These are phyloP conservation scores for Glaciozyma martinii DNA, from an alignment of 768 basidiomycete genomes.

Conservation along the genomic window DNA sequence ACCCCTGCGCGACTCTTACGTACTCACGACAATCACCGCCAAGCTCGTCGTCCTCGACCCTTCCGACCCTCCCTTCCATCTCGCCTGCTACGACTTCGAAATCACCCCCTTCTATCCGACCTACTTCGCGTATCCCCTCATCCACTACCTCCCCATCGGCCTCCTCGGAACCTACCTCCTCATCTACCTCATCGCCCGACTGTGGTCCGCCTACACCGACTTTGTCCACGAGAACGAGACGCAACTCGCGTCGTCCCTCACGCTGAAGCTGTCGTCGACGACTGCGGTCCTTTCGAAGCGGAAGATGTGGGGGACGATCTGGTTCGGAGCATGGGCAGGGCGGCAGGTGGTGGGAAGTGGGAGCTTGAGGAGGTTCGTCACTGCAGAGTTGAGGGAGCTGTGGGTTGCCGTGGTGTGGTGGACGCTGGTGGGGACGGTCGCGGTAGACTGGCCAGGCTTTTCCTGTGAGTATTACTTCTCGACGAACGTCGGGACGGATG, in stretches of 20 bases:
- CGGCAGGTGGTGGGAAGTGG: conserved; percentile 76
- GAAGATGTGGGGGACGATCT: conserved; percentile 75
- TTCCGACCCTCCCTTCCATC: conserved; percentile 54
- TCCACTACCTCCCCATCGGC: conserved; percentile 49
- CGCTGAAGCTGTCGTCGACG: conserved; percentile 24
- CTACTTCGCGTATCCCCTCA: conserved; percentile 44
- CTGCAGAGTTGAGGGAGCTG: conserved; percentile 84
- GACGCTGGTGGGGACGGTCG: conserved; percentile 76
- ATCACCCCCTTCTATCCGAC: conserved; percentile 55
- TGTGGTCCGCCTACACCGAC: conserved; percentile 75
- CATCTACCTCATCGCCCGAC: conserved; percentile 66
- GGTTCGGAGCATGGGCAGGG: conserved; percentile 87
- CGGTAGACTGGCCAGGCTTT: conserved; percentile 89
- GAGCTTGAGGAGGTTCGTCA: conserved; percentile 81
- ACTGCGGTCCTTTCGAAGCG: conserved; percentile 33
- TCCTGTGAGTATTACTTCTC: conserved; percentile 55
- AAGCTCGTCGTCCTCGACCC: conserved; percentile 83
- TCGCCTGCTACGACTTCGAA: conserved; percentile 68
- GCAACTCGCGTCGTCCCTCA: conserved; percentile 50
- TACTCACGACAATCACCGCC: conserved; percentile 74
- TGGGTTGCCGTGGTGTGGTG: conserved; percentile 92
- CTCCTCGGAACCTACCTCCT: conserved; percentile 61
- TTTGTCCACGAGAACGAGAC: conserved; percentile 51
- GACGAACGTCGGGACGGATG: background rate
- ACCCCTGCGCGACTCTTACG: conserved; percentile 56